Percentiles rank a stretch among this genome's conserved stretches.
Evolutionary conservation across 179 eudicot genomes (phyloP).

Genomic region (Beta macrorhiza): DNA sequence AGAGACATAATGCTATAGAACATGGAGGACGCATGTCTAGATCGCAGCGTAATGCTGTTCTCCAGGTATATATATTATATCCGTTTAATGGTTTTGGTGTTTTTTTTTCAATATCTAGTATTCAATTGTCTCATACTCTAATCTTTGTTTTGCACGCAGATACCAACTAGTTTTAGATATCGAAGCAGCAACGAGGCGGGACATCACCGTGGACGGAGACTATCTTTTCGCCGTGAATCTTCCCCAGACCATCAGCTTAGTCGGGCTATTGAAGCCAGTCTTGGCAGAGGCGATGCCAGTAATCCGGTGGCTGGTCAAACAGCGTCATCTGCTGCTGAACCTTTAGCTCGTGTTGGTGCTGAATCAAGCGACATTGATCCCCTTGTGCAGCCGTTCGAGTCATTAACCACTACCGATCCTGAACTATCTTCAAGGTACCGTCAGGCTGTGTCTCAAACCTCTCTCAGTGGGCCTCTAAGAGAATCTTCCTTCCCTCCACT

Average conservation of each 20-base stretch:
- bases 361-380: slow-evolving; percentile 44
- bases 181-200: slow-evolving; percentile 64
- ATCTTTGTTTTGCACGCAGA: slow-evolving; percentile 39
- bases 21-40: slow-evolving; percentile 99
- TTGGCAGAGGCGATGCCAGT: slow-evolving; percentile 45
- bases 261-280: slow-evolving; percentile 68
- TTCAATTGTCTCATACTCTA: neutral
- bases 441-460: slow-evolving; percentile 67
- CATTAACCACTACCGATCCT: slow-evolving; percentile 54
- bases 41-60: slow-evolving; percentile 87
- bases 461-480: slow-evolving; percentile 47
- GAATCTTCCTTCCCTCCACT: slow-evolving; percentile 92
- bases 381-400: slow-evolving; percentile 61
- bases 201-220: slow-evolving; percentile 72
- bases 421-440: slow-evolving; percentile 74
- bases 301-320: slow-evolving; percentile 31
- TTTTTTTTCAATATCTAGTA: neutral
- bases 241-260: slow-evolving; percentile 59
- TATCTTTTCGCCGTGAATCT: slow-evolving; percentile 57
- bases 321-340: slow-evolving; percentile 40
- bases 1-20: slow-evolving; percentile 91
- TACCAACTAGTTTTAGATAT: slow-evolving; percentile 89
- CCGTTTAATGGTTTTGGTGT: neutral
- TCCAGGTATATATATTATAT: slow-evolving; percentile 52
- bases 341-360: slow-evolving; percentile 25